These are phyloP conservation scores for Gomphus bonarii DNA, from an alignment of 1,284 basidiomycete species.

Conservation along the genomic window DNA sequence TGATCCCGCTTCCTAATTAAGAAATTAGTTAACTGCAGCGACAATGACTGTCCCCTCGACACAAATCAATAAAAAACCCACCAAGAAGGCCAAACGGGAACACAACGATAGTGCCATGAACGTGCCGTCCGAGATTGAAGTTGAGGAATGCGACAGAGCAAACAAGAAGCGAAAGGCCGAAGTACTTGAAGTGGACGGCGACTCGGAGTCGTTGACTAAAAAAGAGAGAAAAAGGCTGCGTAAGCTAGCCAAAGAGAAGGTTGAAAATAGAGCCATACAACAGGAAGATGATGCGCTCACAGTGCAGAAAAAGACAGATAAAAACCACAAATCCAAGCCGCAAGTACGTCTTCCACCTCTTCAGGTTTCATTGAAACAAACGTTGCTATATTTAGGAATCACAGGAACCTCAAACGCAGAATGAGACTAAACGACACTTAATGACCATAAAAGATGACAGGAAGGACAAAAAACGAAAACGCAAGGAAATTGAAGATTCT, in stretches of 20 bases:
- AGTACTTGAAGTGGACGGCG: not conserved
- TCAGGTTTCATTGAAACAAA: not conserved
- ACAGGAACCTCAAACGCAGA: not conserved
- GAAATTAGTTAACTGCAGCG: not conserved
- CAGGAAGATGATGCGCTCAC: slow-evolving; percentile 7
- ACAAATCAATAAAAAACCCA: not conserved
- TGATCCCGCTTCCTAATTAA: slow-evolving; percentile 1
- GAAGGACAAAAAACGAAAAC: slow-evolving; percentile 26
- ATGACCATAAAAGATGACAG: slow-evolving; percentile 19
- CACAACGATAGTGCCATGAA: not conserved
- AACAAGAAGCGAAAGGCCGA: slow-evolving; percentile 7
- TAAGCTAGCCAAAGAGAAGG: slow-evolving; percentile 12
- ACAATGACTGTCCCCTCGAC: not conserved
- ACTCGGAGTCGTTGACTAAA: slow-evolving; percentile 16
- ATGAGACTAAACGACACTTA: not conserved
- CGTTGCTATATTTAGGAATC: slow-evolving; percentile 7
- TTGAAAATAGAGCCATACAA: not conserved
- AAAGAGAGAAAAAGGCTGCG: slow-evolving; percentile 22
- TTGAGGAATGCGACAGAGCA: slow-evolving; percentile 2
- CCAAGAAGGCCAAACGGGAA: not conserved
- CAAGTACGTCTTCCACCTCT: slow-evolving; percentile 1
- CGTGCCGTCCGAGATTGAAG: not conserved
- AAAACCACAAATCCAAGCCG: slow-evolving; percentile 13
- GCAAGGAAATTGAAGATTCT: slow-evolving; percentile 20
- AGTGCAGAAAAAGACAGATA: slow-evolving; percentile 16